Conservation (phyloP, 768 basidiomycete species). For the Saitozyma sp. region DNA sequence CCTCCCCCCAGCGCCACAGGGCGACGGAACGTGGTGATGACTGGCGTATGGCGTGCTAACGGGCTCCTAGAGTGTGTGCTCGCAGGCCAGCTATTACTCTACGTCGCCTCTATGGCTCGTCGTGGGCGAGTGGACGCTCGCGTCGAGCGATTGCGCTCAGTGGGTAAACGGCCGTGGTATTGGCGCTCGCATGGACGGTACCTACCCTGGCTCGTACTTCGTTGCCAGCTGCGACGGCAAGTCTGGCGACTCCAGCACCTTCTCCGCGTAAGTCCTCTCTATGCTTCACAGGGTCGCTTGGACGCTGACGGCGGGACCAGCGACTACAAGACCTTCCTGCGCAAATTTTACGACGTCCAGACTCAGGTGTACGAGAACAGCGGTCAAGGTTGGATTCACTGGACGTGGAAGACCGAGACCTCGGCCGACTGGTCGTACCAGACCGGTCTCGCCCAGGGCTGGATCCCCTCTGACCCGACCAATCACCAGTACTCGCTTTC, state of each 20-base stretch:
- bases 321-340: constrained; percentile 75
- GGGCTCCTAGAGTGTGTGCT: no score
- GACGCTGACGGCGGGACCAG: no score
- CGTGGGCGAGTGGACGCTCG: constrained; percentile 52
- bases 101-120: constrained; percentile 47
- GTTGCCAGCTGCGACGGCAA: constrained; percentile 47
- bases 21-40: no score
- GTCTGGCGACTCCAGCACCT: no score
- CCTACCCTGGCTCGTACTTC: constrained; percentile 38
- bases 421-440: constrained; percentile 91
- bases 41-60: no score
- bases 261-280: no score
- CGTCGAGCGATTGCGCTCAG: constrained; percentile 51
- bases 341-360: constrained; percentile 83
- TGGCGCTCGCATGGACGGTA: constrained; percentile 52
- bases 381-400: constrained; percentile 47
- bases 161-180: constrained; percentile 48
- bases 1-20: no score
- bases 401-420: constrained; percentile 53
- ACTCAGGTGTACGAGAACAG: constrained; percentile 48
- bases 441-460: constrained; percentile 73
- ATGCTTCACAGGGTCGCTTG: no score
- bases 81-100: constrained; percentile 20
- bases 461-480: constrained; percentile 72
- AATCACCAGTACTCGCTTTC: constrained; percentile 58